Base-by-base conservation (phyloP, 2,329 filamentous ascomycete species). In the Parafenestella ontariensis region DNA sequence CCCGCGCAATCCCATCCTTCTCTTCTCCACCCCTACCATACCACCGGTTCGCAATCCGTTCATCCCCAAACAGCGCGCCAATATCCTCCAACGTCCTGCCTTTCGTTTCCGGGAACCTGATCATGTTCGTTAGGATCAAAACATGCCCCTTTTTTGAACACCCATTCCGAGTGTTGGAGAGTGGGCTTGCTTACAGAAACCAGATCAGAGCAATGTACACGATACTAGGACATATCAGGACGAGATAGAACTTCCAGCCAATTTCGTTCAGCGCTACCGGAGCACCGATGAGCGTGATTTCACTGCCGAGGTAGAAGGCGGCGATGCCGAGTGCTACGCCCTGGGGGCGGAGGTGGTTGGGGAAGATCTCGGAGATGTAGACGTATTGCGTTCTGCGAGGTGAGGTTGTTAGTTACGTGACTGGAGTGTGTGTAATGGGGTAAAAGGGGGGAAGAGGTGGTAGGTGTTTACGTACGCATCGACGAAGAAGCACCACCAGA, bases 241-340 rank as follows among this genome's bases (percentile, higher is more conserved):
- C 61, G 2, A 72, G 65, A 53, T 78, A 78, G 54, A 76, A 78
- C 46, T 69, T 74, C 76, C 76, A 78, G 5, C 69, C 59, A 8
- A 78, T 71, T 29, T 64, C 59, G 5, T 69, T 64, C 21, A 79
- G 61, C 1, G 76, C 76, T 10, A 72, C 59, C 1, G 76, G 76
- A 1, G 71, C 76, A 20, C 75, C 55, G 46, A 34, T 13, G 4
- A 76, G 64, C 3, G 65, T 62, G n/a, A 76, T 66, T 29, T 73
- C 70, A 11, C 68, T 65, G 8, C 65, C 61, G 2, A 71, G 58
- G 48, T 74, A 74, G 37, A 60, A 60, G 3, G 52, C 51, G 26
- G 43, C 49, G n/a, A 63, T 48, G 24, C 54, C 65, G 21, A 58
- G 55, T 23, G 62, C 64, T 3, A 64, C 54, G 10, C 65, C 65